Conservation (phyloP, 306 rosid species). For the Oxytropis ochrocephala region DNA sequence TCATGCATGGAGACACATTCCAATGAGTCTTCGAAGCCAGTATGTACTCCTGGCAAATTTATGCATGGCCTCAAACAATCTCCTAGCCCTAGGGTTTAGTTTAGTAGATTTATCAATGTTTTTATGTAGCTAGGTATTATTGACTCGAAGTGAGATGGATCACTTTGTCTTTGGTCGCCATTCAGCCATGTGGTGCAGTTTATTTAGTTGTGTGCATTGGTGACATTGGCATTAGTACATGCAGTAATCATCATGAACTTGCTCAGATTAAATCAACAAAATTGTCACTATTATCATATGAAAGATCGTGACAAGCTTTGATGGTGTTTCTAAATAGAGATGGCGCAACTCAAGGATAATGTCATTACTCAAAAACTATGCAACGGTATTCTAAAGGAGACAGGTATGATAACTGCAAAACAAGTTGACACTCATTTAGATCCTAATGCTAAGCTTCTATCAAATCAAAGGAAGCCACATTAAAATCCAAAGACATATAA, state of each 20-base stretch:
- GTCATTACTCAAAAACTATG: background rate
- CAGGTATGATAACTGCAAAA: background rate
- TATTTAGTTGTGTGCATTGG: background rate
- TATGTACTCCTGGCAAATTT: background rate
- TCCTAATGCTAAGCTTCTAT: background rate
- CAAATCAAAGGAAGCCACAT: background rate
- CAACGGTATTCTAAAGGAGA: background rate
- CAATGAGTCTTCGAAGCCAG: background rate
- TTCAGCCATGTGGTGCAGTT: background rate
- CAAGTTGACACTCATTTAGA: background rate
- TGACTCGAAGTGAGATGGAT: background rate
- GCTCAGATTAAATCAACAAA: background rate
- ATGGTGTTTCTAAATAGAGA: background rate
- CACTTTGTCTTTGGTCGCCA: background rate
- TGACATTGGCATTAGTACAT: background rate
- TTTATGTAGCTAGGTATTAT: background rate
- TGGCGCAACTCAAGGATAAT: background rate
- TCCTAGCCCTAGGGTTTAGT: background rate
- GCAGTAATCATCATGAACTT: background rate
- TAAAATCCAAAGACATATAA: background rate
- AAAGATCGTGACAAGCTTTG: background rate
- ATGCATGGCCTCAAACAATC: background rate
- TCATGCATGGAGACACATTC: background rate
- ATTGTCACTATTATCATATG: background rate
- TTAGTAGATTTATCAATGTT: background rate